These are phyloP conservation scores for Calophaca sinica DNA, from an alignment of 306 rosid species.

Conservation along the genomic window DNA sequence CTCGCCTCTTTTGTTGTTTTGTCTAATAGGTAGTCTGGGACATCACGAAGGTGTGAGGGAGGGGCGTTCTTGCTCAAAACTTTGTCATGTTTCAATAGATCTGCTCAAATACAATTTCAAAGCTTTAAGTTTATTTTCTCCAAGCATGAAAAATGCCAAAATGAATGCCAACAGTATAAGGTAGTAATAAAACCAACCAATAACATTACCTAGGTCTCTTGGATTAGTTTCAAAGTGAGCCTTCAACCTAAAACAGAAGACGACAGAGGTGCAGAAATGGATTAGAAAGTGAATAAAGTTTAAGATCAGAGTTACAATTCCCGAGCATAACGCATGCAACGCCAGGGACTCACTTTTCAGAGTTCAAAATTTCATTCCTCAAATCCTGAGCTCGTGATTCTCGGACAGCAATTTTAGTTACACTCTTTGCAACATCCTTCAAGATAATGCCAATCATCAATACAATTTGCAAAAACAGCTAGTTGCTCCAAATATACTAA, in stretches of 20 bases:
- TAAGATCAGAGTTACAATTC: conserved; percentile 16
- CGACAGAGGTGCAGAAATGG: conserved; percentile 30
- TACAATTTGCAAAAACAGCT: conserved; percentile 38
- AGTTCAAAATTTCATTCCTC: conserved; percentile 93
- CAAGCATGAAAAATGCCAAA: background rate
- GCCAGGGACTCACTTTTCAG: conserved; percentile 76
- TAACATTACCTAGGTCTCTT: conserved; percentile 69
- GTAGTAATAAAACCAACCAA: conserved; percentile 39
- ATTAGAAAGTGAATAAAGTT: conserved; percentile 39
- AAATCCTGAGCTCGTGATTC: conserved; percentile 92
- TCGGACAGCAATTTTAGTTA: conserved; percentile 84
- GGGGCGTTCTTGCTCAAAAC: conserved; percentile 89
- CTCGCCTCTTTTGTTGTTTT: conserved; percentile 83
- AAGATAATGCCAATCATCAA: conserved; percentile 33
- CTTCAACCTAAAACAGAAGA: conserved; percentile 66
- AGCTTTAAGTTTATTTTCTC: conserved; percentile 28
- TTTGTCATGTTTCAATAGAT: conserved; percentile 91
- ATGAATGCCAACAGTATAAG: background rate
- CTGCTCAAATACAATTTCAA: conserved; percentile 58
- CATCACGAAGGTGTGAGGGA: conserved; percentile 79
- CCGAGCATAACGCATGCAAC: background rate
- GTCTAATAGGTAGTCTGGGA: conserved; percentile 86
- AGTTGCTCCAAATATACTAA: conserved; percentile 24
- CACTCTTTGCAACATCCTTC: conserved; percentile 91
- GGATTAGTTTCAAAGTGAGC: conserved; percentile 81